A percentile compares a stretch with the other conserved stretches of the same genome.
Conservation (phyloP, 805 yeast genomes). For the Cyberlindnera mississippiensis region DNA sequence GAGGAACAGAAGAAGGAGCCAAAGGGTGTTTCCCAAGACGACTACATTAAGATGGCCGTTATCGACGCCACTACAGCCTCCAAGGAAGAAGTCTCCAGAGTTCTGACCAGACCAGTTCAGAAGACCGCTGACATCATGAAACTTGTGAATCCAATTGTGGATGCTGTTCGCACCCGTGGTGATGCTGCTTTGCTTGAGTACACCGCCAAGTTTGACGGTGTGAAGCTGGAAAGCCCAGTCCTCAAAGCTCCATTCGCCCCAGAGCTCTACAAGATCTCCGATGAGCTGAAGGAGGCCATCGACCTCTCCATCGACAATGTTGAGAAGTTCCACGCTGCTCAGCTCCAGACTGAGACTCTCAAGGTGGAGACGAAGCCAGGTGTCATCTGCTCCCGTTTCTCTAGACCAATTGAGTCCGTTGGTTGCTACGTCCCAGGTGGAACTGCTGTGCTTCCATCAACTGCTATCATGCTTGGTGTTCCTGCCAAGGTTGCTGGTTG, state of each 20-base stretch:
- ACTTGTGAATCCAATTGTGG: constrained; percentile 85
- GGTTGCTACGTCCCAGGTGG: constrained; percentile 99
- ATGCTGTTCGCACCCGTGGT: constrained; percentile 71
- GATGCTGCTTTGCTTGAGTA: constrained; percentile 85
- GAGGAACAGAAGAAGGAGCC: constrained; percentile 17
- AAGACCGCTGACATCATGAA: constrained; percentile 90
- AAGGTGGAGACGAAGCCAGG: constrained; percentile 93
- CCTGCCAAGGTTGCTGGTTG: constrained; percentile 99
- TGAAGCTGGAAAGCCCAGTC: constrained; percentile 64
- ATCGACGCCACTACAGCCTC: constrained; percentile 47
- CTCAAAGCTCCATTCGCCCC: constrained; percentile 84
- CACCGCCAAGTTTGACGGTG: constrained; percentile 90
- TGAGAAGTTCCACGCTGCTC: constrained; percentile 90
- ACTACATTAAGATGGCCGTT: constrained; percentile 27
- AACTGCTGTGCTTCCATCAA: constrained; percentile 95
- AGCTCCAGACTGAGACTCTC: constrained; percentile 67
- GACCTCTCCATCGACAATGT: constrained; percentile 89
- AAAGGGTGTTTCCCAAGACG: constrained; percentile 21
- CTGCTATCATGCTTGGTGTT: constrained; percentile 96
- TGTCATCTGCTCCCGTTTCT: constrained; percentile 88
- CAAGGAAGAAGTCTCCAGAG: constrained; percentile 47
- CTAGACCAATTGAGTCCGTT: constrained; percentile 90
- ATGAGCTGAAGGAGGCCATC: constrained; percentile 74
- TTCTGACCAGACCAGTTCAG: constrained; percentile 92
- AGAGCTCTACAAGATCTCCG: constrained; percentile 68